phyloP scores from a whole-genome alignment of 768 basidiomycete genomes.

The Lactarius tabidus region DNA sequence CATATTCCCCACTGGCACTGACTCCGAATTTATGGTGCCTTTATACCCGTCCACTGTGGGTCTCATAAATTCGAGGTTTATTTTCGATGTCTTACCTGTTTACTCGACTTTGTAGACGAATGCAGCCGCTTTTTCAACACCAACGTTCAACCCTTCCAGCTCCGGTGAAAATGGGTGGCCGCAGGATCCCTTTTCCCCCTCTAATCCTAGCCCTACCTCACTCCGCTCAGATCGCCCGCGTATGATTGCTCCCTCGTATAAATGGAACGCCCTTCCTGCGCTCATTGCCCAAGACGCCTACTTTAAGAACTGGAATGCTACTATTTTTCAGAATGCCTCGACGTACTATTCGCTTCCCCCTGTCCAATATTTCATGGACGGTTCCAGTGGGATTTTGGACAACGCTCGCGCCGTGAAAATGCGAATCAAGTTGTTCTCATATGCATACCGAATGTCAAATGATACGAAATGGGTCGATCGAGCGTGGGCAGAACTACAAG shows the following conservation, averaged over 20 bases:
- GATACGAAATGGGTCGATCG: constrained; percentile 90
- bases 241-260: constrained; percentile 86
- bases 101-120: constrained; percentile 52
- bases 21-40: constrained; percentile 75
- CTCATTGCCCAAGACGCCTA: constrained; percentile 85
- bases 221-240: constrained; percentile 81
- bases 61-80: constrained; percentile 23
- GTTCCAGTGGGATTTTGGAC: constrained; percentile 88
- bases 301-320: constrained; percentile 81
- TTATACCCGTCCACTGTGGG: constrained; percentile 86
- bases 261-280: constrained; percentile 77
- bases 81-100: background rate
- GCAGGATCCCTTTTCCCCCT: constrained; percentile 63
- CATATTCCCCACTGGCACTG: constrained; percentile 71
- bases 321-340: constrained; percentile 87
- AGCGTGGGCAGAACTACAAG: constrained; percentile 77
- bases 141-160: constrained; percentile 64
- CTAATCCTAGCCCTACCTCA: constrained; percentile 53
- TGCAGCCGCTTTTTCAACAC: constrained; percentile 60
- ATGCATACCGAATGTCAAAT: constrained; percentile 87
- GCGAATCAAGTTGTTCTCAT: constrained; percentile 88
- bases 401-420: constrained; percentile 85
- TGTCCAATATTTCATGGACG: constrained; percentile 70
- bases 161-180: constrained; percentile 70
- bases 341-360: constrained; percentile 60